A percentile compares a stretch with the other conserved stretches of the same genome.
Evolutionary conservation across 345 rosid species (phyloP).

Genomic region (Brassica carinata): DNA sequence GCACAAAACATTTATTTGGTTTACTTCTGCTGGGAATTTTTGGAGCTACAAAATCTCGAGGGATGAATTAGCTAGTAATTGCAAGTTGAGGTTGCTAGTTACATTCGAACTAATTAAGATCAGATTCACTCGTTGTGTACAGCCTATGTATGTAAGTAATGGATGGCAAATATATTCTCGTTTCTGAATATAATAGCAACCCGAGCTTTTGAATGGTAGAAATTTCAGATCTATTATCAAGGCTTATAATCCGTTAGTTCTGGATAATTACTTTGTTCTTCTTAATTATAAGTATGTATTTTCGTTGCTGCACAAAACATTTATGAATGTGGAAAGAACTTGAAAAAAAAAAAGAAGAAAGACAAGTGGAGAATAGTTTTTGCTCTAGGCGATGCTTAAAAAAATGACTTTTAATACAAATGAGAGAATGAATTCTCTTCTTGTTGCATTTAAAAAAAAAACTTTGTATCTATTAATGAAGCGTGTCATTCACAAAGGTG

Average conservation of each 20-base stretch:
- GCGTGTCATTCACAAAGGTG: slow-evolving; percentile 35
- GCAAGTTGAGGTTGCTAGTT: slow-evolving; percentile 1
- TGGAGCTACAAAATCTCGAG: not conserved
- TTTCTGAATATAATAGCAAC: slow-evolving; percentile 1
- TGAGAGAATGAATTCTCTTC: slow-evolving; percentile 21
- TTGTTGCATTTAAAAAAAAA: not conserved
- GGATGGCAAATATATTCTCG: not conserved
- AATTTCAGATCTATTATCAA: not conserved
- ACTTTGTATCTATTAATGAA: slow-evolving; percentile 3
- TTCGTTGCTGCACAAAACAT: slow-evolving; percentile 1
- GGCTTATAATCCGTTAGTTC: not conserved
- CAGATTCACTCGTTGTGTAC: not conserved
- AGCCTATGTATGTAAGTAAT: not conserved
- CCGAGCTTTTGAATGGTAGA: not conserved
- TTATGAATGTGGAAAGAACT: slow-evolving; percentile 6
- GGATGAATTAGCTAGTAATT: not conserved
- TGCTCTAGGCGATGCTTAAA: slow-evolving; percentile 29
- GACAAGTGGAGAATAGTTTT: slow-evolving; percentile 12
- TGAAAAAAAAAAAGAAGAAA: not conserved
- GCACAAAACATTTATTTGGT: not conserved
- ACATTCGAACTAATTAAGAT: not conserved
- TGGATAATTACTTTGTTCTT: not conserved
- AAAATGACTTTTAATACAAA: slow-evolving; percentile 24
- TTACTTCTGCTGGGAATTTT: not conserved
- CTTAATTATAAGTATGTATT: too few relatives aligned